Conservation (phyloP, 2,329 filamentous ascomycete species). For the Colletotrichum spinosum region DNA sequence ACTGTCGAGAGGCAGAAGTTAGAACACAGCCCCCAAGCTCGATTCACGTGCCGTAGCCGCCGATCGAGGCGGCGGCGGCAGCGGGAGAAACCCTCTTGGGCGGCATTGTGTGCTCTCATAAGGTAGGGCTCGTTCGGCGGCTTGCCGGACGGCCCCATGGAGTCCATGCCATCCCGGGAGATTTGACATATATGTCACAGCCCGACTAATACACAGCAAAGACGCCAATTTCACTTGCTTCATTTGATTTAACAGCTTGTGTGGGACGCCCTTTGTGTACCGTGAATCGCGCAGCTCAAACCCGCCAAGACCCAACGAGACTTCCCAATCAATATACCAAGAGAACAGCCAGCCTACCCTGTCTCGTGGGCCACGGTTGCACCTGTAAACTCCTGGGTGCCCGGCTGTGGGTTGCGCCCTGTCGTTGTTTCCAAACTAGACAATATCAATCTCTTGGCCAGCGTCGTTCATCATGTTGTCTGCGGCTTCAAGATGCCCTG, state of each 20-base stretch:
- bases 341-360: no score
- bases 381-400: not conserved
- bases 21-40: conserved; percentile 18
- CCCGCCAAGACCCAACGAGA: conserved; percentile 23
- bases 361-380: no score
- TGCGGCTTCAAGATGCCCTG: not conserved
- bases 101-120: conserved; percentile 12
- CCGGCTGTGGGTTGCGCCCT: not conserved
- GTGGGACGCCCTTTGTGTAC: conserved; percentile 13
- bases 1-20: no score
- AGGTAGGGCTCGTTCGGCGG: conserved; percentile 17
- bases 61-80: conserved; percentile 18
- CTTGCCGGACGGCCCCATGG: conserved; percentile 4
- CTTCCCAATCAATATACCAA: not conserved
- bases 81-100: conserved; percentile 10
- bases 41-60: conserved; percentile 25
- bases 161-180: conserved; percentile 11
- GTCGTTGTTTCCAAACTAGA: not conserved
- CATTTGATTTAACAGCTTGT: conserved; percentile 4
- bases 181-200: conserved; percentile 2
- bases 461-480: not conserved
- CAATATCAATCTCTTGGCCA: conserved; percentile 23
- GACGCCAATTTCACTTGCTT: conserved; percentile 22
- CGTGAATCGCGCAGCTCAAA: conserved; percentile 30
- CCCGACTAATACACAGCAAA: not conserved